A percentile compares a stretch with the other conserved stretches of the same genome.
Evolutionary conservation across 352 stramenopile genomes (phyloP).

Genomic region (Pythium phragmiticola): DNA sequence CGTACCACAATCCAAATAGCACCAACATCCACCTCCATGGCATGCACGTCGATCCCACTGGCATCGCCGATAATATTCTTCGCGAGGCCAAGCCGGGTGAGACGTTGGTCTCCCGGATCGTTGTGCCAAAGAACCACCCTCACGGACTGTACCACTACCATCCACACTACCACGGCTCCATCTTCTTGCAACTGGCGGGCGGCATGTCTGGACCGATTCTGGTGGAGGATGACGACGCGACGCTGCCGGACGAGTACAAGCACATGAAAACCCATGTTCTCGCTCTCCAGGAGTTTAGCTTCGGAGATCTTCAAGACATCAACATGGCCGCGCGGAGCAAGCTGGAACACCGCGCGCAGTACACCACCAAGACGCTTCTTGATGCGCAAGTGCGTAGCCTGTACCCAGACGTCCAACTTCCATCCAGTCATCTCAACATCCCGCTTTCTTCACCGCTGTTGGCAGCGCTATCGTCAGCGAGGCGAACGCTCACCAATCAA

Average conservation of each 20-base stretch:
- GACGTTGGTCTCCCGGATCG: conserved; percentile 43
- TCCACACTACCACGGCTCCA: conserved; percentile 75
- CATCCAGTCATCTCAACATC: conserved; percentile 30
- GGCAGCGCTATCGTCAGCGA: conserved; percentile 20
- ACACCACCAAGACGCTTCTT: conserved; percentile 44
- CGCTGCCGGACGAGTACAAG: conserved; percentile 41
- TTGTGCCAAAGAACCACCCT: conserved; percentile 63
- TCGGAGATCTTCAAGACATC: conserved; percentile 50
- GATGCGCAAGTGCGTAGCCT: conserved; percentile 37
- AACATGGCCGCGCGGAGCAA: conserved; percentile 50
- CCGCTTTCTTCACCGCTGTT: conserved; percentile 26
- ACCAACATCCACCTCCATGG: conserved; percentile 84
- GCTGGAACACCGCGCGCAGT: conserved; percentile 43
- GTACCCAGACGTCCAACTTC: conserved; percentile 45
- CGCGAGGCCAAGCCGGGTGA: conserved; percentile 52
- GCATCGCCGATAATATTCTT: conserved; percentile 79
- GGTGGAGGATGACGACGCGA: conserved; percentile 56
- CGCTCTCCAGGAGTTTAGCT: conserved; percentile 62
- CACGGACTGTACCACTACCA: conserved; percentile 84
- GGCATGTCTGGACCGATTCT: conserved; percentile 68
- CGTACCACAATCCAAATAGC: conserved; percentile 67
- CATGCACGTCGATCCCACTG: conserved; percentile 80
- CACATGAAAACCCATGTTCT: conserved; percentile 48
- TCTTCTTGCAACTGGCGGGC: conserved; percentile 72
- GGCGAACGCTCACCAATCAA: conserved; percentile 14